phyloP scores from a whole-genome alignment of 495 filamentous ascomycete genomes.

The Viridothelium virens region DNA sequence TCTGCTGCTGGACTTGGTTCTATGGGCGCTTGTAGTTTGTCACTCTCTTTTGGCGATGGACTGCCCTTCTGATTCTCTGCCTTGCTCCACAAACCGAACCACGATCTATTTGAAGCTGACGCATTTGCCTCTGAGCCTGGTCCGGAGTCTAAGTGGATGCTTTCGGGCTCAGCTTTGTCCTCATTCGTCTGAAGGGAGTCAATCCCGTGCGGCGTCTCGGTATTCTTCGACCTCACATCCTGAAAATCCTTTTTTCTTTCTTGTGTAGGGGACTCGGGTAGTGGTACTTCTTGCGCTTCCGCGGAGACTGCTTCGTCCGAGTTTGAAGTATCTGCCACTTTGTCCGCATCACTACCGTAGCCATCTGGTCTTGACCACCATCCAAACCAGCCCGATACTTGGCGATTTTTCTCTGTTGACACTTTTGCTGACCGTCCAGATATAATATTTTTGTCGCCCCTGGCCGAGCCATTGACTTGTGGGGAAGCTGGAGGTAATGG shows the following conservation, averaged over 20 bases:
- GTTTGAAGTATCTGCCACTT: conserved; percentile 16
- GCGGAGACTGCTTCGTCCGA: neutral
- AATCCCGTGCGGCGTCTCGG: neutral
- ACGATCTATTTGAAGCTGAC: conserved; percentile 21
- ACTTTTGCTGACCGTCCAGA: conserved; percentile 16
- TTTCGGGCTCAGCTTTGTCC: neutral
- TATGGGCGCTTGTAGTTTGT: neutral
- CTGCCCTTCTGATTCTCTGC: conserved; percentile 31
- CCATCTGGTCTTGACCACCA: conserved; percentile 40
- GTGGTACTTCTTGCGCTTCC: conserved; percentile 25
- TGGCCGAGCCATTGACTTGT: neutral
- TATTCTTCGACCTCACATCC: no score
- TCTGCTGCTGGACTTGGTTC: neutral
- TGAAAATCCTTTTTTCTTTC: neutral
- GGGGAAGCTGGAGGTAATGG: neutral
- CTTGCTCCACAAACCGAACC: conserved; percentile 36
- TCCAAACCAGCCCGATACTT: conserved; percentile 26
- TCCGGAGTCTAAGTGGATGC: no score
- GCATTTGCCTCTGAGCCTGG: neutral
- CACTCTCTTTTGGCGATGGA: conserved; percentile 5
- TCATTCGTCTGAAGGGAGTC: neutral
- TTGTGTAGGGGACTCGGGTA: conserved; percentile 23
- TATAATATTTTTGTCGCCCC: neutral
- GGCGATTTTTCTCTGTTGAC: neutral
- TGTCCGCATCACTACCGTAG: conserved; percentile 22